These are phyloP conservation scores for Gonium pectorale DNA, from an alignment of 139 green algal species.

Conservation along the genomic window DNA sequence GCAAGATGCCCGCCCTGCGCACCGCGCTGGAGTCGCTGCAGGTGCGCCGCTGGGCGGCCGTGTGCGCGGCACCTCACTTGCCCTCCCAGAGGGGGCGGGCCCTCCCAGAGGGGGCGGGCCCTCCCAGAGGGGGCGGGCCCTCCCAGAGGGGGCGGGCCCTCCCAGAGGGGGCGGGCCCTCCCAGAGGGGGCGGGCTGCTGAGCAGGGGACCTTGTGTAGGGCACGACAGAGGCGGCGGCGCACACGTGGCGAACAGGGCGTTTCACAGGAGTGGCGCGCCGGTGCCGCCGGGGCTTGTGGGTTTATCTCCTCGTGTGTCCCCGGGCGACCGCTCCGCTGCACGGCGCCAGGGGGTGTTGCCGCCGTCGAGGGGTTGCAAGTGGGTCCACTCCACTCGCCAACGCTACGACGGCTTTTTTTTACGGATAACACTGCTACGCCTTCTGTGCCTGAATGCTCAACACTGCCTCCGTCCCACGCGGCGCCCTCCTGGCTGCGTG, in stretches of 20 bases:
- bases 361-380: neutral
- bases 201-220: neutral
- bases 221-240: no score
- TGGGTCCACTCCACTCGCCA: no score
- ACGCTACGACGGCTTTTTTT: neutral
- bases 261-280: no score
- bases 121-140: neutral
- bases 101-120: neutral
- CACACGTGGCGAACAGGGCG: no score
- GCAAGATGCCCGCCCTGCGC: conserved; percentile 29
- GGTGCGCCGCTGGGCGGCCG: neutral
- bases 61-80: no score
- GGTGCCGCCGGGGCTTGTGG: no score
- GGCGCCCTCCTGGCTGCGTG: neutral
- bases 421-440: neutral
- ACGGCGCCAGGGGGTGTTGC: neutral
- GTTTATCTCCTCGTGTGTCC: no score
- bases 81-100: neutral
- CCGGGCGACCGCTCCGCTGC: neutral
- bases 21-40: conserved; percentile 52
- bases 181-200: neutral
- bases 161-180: neutral
- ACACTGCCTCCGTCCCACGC: neutral
- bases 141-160: neutral
- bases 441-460: neutral